A percentile compares a stretch with the other conserved stretches of the same genome.
Evolutionary conservation across 176 grass and related monocot genomes (phyloP).

Genomic region (Aegilops speltoides): DNA sequence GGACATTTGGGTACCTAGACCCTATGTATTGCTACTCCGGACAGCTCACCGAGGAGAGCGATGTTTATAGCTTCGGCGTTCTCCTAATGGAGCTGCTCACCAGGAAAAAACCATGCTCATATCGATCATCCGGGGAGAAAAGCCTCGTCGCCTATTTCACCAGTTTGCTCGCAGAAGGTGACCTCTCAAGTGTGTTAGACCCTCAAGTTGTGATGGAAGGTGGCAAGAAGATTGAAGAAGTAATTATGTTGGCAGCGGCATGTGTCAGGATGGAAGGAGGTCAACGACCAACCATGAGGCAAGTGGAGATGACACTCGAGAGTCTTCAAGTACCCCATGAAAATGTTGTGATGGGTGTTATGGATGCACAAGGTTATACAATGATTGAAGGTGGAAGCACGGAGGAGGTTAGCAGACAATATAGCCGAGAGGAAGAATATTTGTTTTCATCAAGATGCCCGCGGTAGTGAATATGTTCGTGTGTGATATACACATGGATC

Average conservation of each 20-base stretch:
- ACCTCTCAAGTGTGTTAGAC: background rate
- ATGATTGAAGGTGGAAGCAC: background rate
- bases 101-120: slow-evolving; percentile 32
- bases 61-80: slow-evolving; percentile 51
- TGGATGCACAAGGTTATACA: background rate
- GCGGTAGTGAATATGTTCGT: background rate
- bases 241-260: slow-evolving; percentile 8
- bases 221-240: background rate
- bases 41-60: slow-evolving; percentile 50
- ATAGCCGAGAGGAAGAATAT: slow-evolving; percentile 7
- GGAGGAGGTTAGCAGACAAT: background rate
- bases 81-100: slow-evolving; percentile 58
- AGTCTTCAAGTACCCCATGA: background rate
- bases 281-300: slow-evolving; percentile 18
- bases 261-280: slow-evolving; percentile 35
- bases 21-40: slow-evolving; percentile 49
- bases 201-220: background rate
- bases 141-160: background rate
- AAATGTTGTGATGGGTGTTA: background rate
- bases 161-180: background rate
- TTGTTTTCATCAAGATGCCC: background rate
- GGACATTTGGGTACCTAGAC: slow-evolving; percentile 56
- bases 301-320: slow-evolving; percentile 24
- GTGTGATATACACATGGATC: background rate
- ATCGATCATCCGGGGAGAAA: background rate